Evolutionary conservation across 2,329 filamentous ascomycete genomes (phyloP).

Genomic region (Tolypocladium ovalisporum): DNA sequence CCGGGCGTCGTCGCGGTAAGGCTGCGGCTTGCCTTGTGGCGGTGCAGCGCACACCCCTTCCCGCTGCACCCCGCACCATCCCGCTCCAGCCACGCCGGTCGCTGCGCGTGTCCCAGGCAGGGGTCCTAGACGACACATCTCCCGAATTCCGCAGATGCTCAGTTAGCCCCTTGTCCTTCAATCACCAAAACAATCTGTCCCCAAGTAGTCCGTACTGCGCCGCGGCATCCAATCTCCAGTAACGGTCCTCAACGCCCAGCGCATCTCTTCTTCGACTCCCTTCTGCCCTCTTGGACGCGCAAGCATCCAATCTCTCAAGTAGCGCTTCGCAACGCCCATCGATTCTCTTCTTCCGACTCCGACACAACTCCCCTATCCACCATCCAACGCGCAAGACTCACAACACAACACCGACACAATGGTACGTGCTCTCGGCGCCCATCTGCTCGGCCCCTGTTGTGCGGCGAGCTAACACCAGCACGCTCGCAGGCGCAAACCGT

Average conservation of each 20-base stretch:
- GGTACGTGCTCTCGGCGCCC: background rate
- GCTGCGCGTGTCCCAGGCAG: background rate
- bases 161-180: background rate
- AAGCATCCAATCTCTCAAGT: background rate
- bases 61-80: background rate
- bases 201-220: background rate
- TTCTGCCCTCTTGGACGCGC: too few species aligned
- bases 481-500: slow-evolving; percentile 63
- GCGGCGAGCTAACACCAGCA: background rate
- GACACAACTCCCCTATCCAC: too few species aligned
- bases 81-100: background rate
- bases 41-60: background rate
- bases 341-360: background rate
- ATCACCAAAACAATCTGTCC: background rate
- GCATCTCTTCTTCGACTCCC: too few species aligned
- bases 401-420: background rate
- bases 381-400: background rate
- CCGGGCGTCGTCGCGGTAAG: background rate
- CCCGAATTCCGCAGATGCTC: slow-evolving; percentile 10
- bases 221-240: background rate
- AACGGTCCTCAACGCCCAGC: background rate
- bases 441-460: background rate
- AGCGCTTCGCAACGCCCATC: background rate
- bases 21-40: background rate
- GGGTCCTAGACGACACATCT: slow-evolving; percentile 17